These are phyloP conservation scores for Rhodotorula sp. DNA, from an alignment of 1,284 basidiomycete species.

Conservation along the genomic window DNA sequence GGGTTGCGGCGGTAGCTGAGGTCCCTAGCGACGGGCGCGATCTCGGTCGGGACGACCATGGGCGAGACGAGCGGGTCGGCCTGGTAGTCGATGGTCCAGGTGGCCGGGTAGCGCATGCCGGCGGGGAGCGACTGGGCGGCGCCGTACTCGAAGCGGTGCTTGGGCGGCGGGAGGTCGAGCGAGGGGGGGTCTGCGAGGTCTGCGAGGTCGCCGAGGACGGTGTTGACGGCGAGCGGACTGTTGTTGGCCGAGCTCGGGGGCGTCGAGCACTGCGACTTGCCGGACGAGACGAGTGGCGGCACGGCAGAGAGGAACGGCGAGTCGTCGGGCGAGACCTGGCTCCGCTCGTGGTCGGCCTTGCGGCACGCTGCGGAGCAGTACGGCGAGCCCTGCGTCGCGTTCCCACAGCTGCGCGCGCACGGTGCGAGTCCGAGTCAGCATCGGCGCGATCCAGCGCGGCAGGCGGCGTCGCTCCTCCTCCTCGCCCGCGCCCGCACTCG, in stretches of 20 bases:
- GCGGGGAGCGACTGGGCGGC: conserved; percentile 24
- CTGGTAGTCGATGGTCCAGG: conserved; percentile 32
- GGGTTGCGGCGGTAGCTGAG: conserved; percentile 25
- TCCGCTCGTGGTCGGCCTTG: conserved; percentile 18
- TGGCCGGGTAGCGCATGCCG: conserved; percentile 7
- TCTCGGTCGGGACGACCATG: conserved; percentile 5
- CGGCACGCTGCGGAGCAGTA: conserved; percentile 36
- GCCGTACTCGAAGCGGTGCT: conserved; percentile 23
- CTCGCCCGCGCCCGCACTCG: no score
- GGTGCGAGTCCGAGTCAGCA: background rate
- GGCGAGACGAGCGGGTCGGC: conserved; percentile 22
- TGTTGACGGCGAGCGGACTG: conserved; percentile 4
- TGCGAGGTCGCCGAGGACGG: background rate
- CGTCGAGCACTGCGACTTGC: conserved; percentile 30
- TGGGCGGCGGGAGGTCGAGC: conserved; percentile 34
- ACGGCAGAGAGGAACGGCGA: conserved; percentile 30
- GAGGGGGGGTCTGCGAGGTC: conserved; percentile 33
- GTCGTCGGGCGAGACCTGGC: conserved; percentile 30
- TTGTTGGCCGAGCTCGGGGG: conserved; percentile 33
- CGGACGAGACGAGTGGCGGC: conserved; percentile 29
- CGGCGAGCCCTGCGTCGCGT: conserved; percentile 21
- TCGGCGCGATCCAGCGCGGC: background rate
- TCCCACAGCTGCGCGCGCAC: conserved; percentile 18
- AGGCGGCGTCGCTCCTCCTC: background rate
- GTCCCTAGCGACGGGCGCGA: conserved; percentile 4